These are phyloP conservation scores for Brassica carinata DNA, from an alignment of 345 rosid species.

Conservation along the genomic window DNA sequence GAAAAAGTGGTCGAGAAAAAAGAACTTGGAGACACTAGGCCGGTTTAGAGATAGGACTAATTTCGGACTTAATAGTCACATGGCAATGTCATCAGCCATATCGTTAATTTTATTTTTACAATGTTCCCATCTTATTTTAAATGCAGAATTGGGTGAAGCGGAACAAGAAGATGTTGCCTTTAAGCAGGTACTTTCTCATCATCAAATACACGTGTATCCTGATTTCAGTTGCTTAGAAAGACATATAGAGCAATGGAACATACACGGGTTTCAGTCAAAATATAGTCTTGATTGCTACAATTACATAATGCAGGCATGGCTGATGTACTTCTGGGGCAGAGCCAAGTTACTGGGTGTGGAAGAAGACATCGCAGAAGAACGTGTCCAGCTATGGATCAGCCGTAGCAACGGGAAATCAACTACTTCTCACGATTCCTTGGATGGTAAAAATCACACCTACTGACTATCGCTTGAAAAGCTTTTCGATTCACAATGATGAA, in stretches of 20 bases:
- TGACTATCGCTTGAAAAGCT: background rate
- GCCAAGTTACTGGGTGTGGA: constrained; percentile 71
- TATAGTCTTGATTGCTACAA: background rate
- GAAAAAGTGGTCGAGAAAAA: constrained; percentile 7
- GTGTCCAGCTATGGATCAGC: constrained; percentile 74
- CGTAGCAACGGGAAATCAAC: constrained; percentile 53
- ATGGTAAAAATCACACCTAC: constrained; percentile 51
- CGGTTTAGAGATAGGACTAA: background rate
- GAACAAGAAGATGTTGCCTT: constrained; percentile 92
- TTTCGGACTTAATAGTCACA: background rate
- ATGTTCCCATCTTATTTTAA: background rate
- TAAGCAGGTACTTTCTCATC: constrained; percentile 64
- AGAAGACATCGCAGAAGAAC: constrained; percentile 82
- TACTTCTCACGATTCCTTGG: constrained; percentile 75
- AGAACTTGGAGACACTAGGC: constrained; percentile 13
- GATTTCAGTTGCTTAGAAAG: background rate
- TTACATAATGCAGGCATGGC: constrained; percentile 66
- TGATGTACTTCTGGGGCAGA: constrained; percentile 87
- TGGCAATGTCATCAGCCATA: background rate
- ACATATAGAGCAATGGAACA: background rate
- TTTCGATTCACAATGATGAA: background rate
- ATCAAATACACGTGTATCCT: background rate
- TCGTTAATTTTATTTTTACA: background rate
- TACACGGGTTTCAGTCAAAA: background rate
- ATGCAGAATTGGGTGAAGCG: constrained; percentile 73